Percentiles rank a stretch among this genome's conserved stretches.
These are phyloP conservation scores for Ogataea polymorpha DNA, from an alignment of 805 yeast genomes.

Conservation along the genomic window DNA sequence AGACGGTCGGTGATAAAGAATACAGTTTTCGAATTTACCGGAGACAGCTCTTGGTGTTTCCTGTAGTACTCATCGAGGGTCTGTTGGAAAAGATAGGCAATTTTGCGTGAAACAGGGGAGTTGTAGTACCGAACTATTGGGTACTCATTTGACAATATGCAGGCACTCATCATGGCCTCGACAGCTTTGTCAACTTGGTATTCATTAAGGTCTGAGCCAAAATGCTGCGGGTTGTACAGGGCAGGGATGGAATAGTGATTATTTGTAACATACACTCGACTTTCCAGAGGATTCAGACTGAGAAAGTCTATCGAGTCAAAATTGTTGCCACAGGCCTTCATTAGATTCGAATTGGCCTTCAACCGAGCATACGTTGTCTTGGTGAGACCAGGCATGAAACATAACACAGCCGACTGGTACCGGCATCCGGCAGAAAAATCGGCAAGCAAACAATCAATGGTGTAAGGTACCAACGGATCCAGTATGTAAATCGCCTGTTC, in stretches of 20 bases:
- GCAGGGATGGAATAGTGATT: conserved; percentile 60
- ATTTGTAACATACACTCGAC: conserved; percentile 68
- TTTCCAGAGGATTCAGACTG: conserved; percentile 63
- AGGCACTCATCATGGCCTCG: conserved; percentile 61
- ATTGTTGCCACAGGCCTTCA: conserved; percentile 21
- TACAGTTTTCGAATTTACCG: conserved; percentile 46
- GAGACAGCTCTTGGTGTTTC: conserved; percentile 61
- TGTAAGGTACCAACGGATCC: conserved; percentile 58
- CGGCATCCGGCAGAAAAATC: conserved; percentile 71
- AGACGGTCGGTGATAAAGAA: conserved; percentile 80
- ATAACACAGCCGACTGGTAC: conserved; percentile 70
- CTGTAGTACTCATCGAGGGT: conserved; percentile 76
- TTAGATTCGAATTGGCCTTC: conserved; percentile 15
- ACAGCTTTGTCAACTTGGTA: conserved; percentile 60
- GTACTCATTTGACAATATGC: conserved; percentile 80
- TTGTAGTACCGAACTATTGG: conserved; percentile 79
- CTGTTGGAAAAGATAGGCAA: conserved; percentile 70
- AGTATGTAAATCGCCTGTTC: conserved; percentile 75
- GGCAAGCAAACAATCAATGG: conserved; percentile 71
- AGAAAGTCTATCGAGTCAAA: conserved; percentile 37
- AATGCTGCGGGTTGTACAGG: conserved; percentile 66
- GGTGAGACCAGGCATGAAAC: conserved; percentile 62
- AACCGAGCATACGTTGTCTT: conserved; percentile 10
- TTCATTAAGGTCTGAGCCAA: conserved; percentile 59
- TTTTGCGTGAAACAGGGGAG: conserved; percentile 46